A percentile compares a stretch with the other conserved stretches of the same genome.
These are phyloP conservation scores for Caryopteris hybrid DNA, from an alignment of 305 asterid genomes.

Conservation along the genomic window DNA sequence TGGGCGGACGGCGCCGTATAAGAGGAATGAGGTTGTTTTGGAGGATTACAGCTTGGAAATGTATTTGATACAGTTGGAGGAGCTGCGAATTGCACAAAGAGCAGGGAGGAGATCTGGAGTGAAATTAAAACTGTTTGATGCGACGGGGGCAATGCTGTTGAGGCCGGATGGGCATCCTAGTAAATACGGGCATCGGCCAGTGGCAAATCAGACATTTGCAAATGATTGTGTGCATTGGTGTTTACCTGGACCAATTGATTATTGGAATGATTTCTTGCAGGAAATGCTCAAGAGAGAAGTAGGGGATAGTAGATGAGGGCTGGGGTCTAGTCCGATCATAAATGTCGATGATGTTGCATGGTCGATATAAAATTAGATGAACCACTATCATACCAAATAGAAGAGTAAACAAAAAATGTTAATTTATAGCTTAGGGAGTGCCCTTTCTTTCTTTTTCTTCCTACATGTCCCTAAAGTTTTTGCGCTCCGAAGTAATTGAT, in stretches of 20 bases:
- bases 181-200: constrained; percentile 50
- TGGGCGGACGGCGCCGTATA: constrained; percentile 50
- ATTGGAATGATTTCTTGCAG: constrained; percentile 64
- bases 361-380: too few species aligned
- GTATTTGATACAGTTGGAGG: constrained; percentile 62
- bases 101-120: constrained; percentile 41
- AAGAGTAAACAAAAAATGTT: too few species aligned
- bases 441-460: neutral
- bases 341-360: too few species aligned
- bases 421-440: too few species aligned
- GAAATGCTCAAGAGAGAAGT: constrained; percentile 46
- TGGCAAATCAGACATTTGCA: constrained; percentile 29
- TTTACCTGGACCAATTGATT: constrained; percentile 70
- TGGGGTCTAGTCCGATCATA: too few species aligned
- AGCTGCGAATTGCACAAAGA: constrained; percentile 55
- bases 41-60: constrained; percentile 52
- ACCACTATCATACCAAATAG: too few species aligned
- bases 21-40: constrained; percentile 35
- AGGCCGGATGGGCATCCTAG: constrained; percentile 80
- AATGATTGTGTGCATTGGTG: constrained; percentile 87
- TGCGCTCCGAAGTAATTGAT: too few species aligned
- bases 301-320: neutral
- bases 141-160: constrained; percentile 54
- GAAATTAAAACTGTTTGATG: constrained; percentile 46
- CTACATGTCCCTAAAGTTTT: too few species aligned